Conservation (phyloP, 2,329 filamentous ascomycete species). For the Colletotrichum cordylinicola region DNA sequence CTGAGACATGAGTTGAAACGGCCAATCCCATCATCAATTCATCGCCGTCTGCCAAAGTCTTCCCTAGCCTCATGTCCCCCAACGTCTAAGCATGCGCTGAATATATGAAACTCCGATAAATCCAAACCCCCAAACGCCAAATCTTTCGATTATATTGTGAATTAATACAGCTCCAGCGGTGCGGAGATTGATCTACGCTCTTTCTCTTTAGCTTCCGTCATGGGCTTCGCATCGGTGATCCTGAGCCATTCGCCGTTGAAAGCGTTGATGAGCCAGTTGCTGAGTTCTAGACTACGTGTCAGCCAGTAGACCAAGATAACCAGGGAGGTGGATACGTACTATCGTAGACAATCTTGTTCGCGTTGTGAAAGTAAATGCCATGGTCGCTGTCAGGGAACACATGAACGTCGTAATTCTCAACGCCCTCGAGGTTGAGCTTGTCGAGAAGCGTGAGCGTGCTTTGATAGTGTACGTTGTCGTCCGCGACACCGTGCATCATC, state of each 20-base stretch:
- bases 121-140: not conserved
- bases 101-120: not conserved
- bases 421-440: constrained; percentile 77
- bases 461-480: constrained; percentile 98
- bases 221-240: constrained; percentile 55
- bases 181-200: not conserved
- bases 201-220: constrained; percentile 28
- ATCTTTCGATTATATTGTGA: not conserved
- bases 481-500: constrained; percentile 93
- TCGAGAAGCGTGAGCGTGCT: constrained; percentile 90
- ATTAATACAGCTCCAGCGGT: not conserved
- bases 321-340: constrained; percentile 61
- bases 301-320: not conserved
- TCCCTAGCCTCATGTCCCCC: accelerated
- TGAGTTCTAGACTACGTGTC: constrained; percentile 63
- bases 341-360: constrained; percentile 88
- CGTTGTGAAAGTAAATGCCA: constrained; percentile 93
- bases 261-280: constrained; percentile 93
- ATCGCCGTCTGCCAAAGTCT: not conserved
- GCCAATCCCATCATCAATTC: not conserved
- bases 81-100: not conserved
- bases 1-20: not conserved
- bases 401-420: constrained; percentile 96
- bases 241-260: constrained; percentile 96
- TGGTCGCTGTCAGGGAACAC: constrained; percentile 97